Conservation (phyloP, 1,284 basidiomycete species). For the Veloporphyrellus conicus region DNA sequence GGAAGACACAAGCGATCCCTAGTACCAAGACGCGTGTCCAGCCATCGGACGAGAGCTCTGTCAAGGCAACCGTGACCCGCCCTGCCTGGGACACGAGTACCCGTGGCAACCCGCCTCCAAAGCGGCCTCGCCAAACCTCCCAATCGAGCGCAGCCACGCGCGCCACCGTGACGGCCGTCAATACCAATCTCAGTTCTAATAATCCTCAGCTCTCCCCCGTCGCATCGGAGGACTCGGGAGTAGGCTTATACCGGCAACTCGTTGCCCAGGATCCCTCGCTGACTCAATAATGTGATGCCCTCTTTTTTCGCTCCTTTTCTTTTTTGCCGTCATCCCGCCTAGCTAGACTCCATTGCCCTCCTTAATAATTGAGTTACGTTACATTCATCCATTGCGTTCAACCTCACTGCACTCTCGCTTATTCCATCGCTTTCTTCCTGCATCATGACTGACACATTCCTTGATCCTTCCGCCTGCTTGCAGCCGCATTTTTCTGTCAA, state of each 20-base stretch:
- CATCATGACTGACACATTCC: constrained; percentile 34
- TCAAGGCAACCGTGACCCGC: constrained; percentile 63
- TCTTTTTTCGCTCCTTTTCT: constrained; percentile 10
- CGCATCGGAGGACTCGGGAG: constrained; percentile 79
- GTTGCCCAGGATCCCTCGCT: constrained; percentile 68
- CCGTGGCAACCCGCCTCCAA: constrained; percentile 41
- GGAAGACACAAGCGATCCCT: constrained; percentile 54
- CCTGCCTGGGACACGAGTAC: constrained; percentile 70
- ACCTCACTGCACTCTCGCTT: constrained; percentile 22
- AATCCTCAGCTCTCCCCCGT: constrained; percentile 59
- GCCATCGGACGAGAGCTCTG: constrained; percentile 52
- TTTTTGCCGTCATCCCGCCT: constrained; percentile 17
- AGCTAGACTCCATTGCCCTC: constrained; percentile 22
- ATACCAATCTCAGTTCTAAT: not conserved
- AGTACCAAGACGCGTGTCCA: constrained; percentile 41
- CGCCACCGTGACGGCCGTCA: constrained; percentile 20
- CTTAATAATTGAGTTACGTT: constrained; percentile 24
- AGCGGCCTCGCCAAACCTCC: constrained; percentile 65
- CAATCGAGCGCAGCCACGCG: constrained; percentile 52
- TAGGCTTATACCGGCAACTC: constrained; percentile 75
- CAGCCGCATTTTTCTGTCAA: constrained; percentile 22
- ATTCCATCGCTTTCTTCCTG: constrained; percentile 19
- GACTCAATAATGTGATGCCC: constrained; percentile 41
- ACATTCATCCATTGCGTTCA: constrained; percentile 23
- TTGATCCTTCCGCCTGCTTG: constrained; percentile 24